phyloP scores from a whole-genome alignment of 148 eudicot genomes.

The Nepenthes mirabilis region DNA sequence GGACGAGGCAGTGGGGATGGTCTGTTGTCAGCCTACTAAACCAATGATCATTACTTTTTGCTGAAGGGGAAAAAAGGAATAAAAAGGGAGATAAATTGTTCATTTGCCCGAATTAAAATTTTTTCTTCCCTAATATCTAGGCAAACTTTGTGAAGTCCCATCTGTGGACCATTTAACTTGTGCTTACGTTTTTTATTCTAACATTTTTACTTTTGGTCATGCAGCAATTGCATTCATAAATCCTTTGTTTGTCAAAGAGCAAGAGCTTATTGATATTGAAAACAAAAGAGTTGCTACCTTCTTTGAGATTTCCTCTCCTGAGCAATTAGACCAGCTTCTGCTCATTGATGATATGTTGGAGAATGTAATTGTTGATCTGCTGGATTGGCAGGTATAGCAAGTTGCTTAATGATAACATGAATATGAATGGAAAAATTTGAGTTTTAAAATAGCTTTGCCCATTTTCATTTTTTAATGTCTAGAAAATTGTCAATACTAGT shows the following conservation, averaged over 20 bases:
- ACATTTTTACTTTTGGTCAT: slow-evolving; percentile 13
- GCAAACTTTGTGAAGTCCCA: no score
- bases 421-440: background rate
- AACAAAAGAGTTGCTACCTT: slow-evolving; percentile 51
- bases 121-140: no score
- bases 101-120: no score
- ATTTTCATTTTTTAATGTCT: no score
- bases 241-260: slow-evolving; percentile 62
- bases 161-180: background rate
- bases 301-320: slow-evolving; percentile 66
- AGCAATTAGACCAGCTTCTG: slow-evolving; percentile 50
- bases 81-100: no score
- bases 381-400: slow-evolving; percentile 76
- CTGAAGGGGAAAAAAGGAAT: no score
- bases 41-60: no score
- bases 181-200: background rate
- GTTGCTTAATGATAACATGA: background rate
- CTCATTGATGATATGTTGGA: slow-evolving; percentile 29
- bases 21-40: no score
- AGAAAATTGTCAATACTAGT: no score
- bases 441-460: no score
- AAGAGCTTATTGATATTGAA: slow-evolving; percentile 41
- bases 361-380: slow-evolving; percentile 49
- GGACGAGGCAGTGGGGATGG: no score
- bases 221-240: slow-evolving; percentile 75